A percentile compares a stretch with the other conserved stretches of the same genome.
Conservation (phyloP, 345 rosid genomes). For the Clausena lansium region DNA sequence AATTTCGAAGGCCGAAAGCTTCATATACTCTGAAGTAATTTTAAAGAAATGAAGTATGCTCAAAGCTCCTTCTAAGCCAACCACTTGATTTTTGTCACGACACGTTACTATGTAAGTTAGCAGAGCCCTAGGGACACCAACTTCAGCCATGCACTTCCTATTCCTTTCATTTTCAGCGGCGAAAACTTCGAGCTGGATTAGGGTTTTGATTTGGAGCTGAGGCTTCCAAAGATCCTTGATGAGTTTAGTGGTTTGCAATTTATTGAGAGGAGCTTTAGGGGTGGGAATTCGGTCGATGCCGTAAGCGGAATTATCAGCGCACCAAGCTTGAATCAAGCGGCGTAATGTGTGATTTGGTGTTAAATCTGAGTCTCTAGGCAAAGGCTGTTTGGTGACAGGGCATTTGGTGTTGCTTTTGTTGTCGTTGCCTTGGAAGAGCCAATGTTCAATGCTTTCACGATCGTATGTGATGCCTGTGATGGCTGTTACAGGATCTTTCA, state of each 20-base stretch:
- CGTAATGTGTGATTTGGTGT: conserved; percentile 81
- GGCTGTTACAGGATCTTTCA: conserved; percentile 81
- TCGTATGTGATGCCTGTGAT: conserved; percentile 86
- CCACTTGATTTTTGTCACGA: conserved; percentile 14
- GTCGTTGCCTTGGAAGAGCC: conserved; percentile 43
- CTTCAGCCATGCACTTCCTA: conserved; percentile 51
- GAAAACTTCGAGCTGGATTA: conserved; percentile 42
- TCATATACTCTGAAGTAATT: conserved; percentile 30
- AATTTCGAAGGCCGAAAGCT: conserved; percentile 26
- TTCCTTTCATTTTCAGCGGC: conserved; percentile 50
- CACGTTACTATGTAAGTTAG: conserved; percentile 33
- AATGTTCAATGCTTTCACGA: conserved; percentile 69
- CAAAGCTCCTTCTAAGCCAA: conserved; percentile 52
- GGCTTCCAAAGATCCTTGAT: conserved; percentile 29
- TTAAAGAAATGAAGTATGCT: conserved; percentile 40
- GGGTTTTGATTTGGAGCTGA: conserved; percentile 19
- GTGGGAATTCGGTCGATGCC: conserved; percentile 57
- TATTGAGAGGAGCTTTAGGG: conserved; percentile 47
- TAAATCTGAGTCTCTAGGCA: conserved; percentile 54
- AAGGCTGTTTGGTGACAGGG: conserved; percentile 63
- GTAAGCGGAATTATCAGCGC: conserved; percentile 45
- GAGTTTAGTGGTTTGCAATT: conserved; percentile 34
- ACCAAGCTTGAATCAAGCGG: conserved; percentile 71
- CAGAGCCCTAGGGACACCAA: conserved; percentile 42
- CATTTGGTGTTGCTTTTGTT: conserved; percentile 26